Base-by-base conservation (phyloP, 108 stramenopile genomes). In the Hondaea fermentalgiana region DNA sequence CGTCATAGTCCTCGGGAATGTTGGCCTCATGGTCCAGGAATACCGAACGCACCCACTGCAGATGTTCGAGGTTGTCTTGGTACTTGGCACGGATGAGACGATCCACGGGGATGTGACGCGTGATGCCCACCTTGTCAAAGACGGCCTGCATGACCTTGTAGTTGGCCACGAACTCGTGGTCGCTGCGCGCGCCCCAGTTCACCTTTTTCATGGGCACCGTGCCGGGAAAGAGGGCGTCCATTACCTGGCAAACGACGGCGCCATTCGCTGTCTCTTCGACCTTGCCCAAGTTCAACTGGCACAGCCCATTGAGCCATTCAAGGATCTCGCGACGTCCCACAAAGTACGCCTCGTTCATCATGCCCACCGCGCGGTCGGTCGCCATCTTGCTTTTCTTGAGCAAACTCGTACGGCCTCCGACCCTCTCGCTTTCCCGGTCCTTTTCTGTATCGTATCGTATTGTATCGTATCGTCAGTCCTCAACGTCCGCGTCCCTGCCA, bases 281-380 rank as follows among this genome's bases (percentile, higher is more conserved):
- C 91, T 98, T 98, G 88, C 91, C 87, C 5, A 99, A 92, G 88
- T 97, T 95, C 88, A 99, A 89, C 71, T 94, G 91, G 72, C 98
- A 92, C 60, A 96, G 92, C 21, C 89, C 88, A 93, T 99, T 99
- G 91, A 99, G 93, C 94, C 98, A 99, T 29, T 96, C 94, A 25
- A 99, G 93, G 23, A 99, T 94, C 72, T 97, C 98, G 47, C 92
- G 93, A 29, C 98, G 95, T 60, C 98, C 97, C 59, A 97, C 97
- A 92, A 99, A 99, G 95, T 98, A 99, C 51, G 98, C 98, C 23
- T 90, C 92, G 93, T 98, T 97, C 99, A 99, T 99, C 97, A 99
- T 98, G 89, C 97, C 97, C 49, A 83, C 76, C 16, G 76, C 45
- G 49, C 76, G 45, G 28, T 83, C 51, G 25, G 76, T 53, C 45